Base-by-base conservation (phyloP, 768 basidiomycete species). In the Gloeostereum incarnatum region DNA sequence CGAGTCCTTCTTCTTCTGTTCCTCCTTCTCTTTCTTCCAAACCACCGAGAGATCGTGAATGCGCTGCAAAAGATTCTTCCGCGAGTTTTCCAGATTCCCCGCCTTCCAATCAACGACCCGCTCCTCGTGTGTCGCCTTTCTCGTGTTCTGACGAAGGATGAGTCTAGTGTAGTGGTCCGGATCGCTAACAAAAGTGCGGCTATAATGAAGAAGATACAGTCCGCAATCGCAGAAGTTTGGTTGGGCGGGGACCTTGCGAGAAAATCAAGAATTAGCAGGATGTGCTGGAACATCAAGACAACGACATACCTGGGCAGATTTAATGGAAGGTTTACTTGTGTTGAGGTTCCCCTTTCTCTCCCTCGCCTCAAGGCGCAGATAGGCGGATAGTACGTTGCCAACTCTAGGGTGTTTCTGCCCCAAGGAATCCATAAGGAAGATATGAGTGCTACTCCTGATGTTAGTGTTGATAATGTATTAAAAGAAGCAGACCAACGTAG, bases 211-310 rank as follows among this genome's bases (percentile, higher is more conserved):
- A 9, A 98, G 68, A 56, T 88, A 99, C 20, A 96, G 55, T 5
- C 96, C 96, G 48, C 96, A 99, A 55, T 97, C 93, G 51, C 81
- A 87, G 45, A 67, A 87, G 53, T 98, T 97, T 11, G 78, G 76
- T 53, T 99, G 96, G 17, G 66, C 63, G 3, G 94, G 94, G 3
- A 92, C 88, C 89, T 94, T 46, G 20, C 32, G 11, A 22, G 2
- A 27, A 32, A n/a, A 32, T 18, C 26, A 10, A 31, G 24, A 42
- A 13, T 21, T 21, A 23, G 29, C 5, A 34, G 17, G n/a, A 23
- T 25, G 33, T 18, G 5, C 19, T 22, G 18, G n/a, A 4, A 2
- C 35, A 25, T 10, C 35, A 14, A 3, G 24, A 25, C 11, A 26
- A 19, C 27, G 35, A 20, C 21, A 44, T 2, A 7, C 86, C 36